phyloP scores from a whole-genome alignment of 345 rosid species.

The Excoecaria agallocha region DNA sequence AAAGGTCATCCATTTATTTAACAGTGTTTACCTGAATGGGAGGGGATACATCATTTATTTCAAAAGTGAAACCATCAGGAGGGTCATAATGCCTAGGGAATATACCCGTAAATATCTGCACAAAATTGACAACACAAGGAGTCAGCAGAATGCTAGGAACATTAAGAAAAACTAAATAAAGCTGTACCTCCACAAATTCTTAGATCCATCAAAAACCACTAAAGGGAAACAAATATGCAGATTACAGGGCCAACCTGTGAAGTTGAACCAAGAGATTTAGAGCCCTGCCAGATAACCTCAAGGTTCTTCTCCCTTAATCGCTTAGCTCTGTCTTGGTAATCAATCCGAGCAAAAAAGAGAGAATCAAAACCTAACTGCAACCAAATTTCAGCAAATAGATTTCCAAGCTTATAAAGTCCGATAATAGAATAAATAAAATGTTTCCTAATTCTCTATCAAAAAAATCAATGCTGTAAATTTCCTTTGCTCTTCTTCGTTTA shows the following conservation, averaged over 20 bases:
- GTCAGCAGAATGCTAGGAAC: background rate
- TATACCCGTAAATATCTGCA: slow-evolving; percentile 88
- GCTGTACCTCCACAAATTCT: background rate
- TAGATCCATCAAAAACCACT: slow-evolving; percentile 7
- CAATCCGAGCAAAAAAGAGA: slow-evolving; percentile 88
- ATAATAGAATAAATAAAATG: background rate
- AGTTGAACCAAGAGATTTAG: slow-evolving; percentile 83
- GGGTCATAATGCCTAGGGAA: slow-evolving; percentile 92
- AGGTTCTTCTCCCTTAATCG: slow-evolving; percentile 72
- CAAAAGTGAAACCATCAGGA: slow-evolving; percentile 86
- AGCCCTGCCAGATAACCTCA: slow-evolving; percentile 91
- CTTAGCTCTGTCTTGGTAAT: slow-evolving; percentile 92
- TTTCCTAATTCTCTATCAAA: background rate
- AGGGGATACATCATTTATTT: slow-evolving; percentile 80
- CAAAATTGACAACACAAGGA: slow-evolving; percentile 11
- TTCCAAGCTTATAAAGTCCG: slow-evolving; percentile 4
- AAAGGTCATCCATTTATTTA: slow-evolving; percentile 8
- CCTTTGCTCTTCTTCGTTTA: background rate
- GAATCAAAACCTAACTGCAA: slow-evolving; percentile 93
- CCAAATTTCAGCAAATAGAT: background rate
- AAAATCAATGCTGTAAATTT: background rate
- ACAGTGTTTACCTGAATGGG: slow-evolving; percentile 68
- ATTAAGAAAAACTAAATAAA: slow-evolving; percentile 5
- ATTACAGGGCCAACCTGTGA: slow-evolving; percentile 67
- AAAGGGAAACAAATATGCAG: slow-evolving; percentile 20